Conservation (phyloP, 495 filamentous ascomycete genomes). For the Daldinia loculata region DNA sequence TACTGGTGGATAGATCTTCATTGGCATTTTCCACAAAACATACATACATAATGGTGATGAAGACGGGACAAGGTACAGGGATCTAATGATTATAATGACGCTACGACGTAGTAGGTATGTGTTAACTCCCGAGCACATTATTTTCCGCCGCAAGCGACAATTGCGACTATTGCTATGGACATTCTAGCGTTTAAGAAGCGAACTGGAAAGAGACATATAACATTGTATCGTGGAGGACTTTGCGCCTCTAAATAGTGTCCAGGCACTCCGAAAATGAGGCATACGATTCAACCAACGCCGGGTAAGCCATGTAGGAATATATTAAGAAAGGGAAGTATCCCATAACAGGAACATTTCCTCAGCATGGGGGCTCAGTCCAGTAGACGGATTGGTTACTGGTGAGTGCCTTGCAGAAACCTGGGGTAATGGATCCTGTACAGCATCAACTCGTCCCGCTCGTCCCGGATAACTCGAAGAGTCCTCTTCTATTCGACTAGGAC, state of each 20-base stretch:
- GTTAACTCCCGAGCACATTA: slow-evolving; percentile 22
- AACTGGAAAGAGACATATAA: not conserved
- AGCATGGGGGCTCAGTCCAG: not conserved
- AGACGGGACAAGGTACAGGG: slow-evolving; percentile 37
- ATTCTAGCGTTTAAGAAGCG: slow-evolving; percentile 1
- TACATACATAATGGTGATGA: slow-evolving; percentile 3
- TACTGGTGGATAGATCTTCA: slow-evolving; percentile 25
- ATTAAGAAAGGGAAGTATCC: not conserved
- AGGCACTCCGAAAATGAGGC: not conserved
- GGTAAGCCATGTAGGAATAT: not conserved
- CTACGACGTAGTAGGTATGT: slow-evolving; percentile 27
- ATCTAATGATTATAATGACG: slow-evolving; percentile 27
- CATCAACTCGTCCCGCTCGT: slow-evolving; percentile 24
- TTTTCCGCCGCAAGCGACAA: slow-evolving; percentile 39
- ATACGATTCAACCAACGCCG: slow-evolving; percentile 5
- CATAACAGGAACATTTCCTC: not conserved
- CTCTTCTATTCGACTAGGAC: slow-evolving; percentile 1
- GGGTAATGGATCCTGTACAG: slow-evolving; percentile 29
- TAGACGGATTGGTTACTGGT: slow-evolving; percentile 6
- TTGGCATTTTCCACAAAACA: slow-evolving; percentile 21
- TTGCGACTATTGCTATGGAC: slow-evolving; percentile 6
- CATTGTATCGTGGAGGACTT: not conserved
- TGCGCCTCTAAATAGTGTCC: too few relatives aligned
- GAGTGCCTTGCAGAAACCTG: slow-evolving; percentile 39
- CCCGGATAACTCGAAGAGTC: slow-evolving; percentile 7